Evolutionary conservation across 768 basidiomycete species (phyloP).

Genomic region (Pleurotus pulmonarius): DNA sequence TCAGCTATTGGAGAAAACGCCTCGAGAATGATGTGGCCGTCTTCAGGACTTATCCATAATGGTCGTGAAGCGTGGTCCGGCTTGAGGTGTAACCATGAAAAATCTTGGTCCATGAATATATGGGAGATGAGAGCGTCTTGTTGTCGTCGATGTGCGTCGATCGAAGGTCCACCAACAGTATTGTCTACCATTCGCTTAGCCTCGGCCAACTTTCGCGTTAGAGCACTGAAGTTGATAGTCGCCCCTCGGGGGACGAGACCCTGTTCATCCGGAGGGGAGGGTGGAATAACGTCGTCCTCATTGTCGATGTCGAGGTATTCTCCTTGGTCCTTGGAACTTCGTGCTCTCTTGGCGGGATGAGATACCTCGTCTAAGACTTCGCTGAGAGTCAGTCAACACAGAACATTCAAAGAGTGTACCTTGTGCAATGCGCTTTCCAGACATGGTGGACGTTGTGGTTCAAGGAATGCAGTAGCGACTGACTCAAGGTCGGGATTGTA

Average conservation of each 20-base stretch:
- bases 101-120: conserved; percentile 83
- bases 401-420: conserved; percentile 20
- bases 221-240: conserved; percentile 85
- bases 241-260: conserved; percentile 63
- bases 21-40: conserved; percentile 92
- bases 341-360: conserved; percentile 38
- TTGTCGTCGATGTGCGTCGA: conserved; percentile 65
- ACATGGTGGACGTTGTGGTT: conserved; percentile 19
- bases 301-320: conserved; percentile 57
- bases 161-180: conserved; percentile 38
- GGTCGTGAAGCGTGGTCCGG: conserved; percentile 89
- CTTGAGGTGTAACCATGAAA: conserved; percentile 84
- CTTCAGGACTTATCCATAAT: conserved; percentile 93
- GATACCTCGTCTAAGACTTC: conserved; percentile 18
- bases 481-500: background rate
- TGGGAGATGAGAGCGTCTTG: conserved; percentile 77
- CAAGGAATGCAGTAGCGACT: background rate
- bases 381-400: background rate
- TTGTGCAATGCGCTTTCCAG: conserved; percentile 36
- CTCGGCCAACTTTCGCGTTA: conserved; percentile 75
- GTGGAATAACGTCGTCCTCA: conserved; percentile 54
- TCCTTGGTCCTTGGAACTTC: conserved; percentile 44
- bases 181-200: conserved; percentile 46
- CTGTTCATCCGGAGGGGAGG: conserved; percentile 45
- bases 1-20: conserved; percentile 97